A percentile compares a stretch with the other conserved stretches of the same genome.
These are phyloP conservation scores for Pseudogymnoascus sp. DNA, from an alignment of 2,329 filamentous ascomycete genomes.

Conservation along the genomic window DNA sequence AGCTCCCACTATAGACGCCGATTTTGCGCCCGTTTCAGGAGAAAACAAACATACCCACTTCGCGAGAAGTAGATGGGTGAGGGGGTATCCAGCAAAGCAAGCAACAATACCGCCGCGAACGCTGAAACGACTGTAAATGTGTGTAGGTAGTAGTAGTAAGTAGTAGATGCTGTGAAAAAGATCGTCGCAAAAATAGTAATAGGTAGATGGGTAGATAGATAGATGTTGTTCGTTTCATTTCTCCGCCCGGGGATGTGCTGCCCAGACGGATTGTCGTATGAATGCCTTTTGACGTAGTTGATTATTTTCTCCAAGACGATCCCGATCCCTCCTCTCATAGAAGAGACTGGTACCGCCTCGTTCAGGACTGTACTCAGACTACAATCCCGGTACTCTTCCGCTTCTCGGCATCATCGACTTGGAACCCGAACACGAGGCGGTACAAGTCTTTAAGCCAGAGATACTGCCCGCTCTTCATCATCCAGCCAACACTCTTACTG, in stretches of 20 bases:
- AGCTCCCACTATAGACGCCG: constrained; percentile 4
- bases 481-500: constrained; percentile 70
- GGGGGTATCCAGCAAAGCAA: constrained; percentile 5
- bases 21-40: background rate
- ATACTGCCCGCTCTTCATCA: constrained; percentile 68
- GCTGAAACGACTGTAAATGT: constrained; percentile 10
- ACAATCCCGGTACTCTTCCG: constrained; percentile 59
- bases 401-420: constrained; percentile 67
- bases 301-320: background rate
- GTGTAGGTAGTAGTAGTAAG: background rate
- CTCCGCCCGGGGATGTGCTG: background rate
- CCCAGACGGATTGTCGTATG: background rate
- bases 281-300: background rate
- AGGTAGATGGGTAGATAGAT: background rate
- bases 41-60: background rate
- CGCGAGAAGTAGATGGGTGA: background rate
- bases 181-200: background rate
- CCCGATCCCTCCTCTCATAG: background rate
- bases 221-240: background rate
- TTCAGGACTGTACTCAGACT: constrained; percentile 33
- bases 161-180: constrained; percentile 2
- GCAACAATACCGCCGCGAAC: background rate
- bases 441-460: constrained; percentile 77
- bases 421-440: constrained; percentile 76
- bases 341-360: background rate